These are phyloP conservation scores for Cruciata laevipes DNA, from an alignment of 257 asterid species.

Conservation along the genomic window DNA sequence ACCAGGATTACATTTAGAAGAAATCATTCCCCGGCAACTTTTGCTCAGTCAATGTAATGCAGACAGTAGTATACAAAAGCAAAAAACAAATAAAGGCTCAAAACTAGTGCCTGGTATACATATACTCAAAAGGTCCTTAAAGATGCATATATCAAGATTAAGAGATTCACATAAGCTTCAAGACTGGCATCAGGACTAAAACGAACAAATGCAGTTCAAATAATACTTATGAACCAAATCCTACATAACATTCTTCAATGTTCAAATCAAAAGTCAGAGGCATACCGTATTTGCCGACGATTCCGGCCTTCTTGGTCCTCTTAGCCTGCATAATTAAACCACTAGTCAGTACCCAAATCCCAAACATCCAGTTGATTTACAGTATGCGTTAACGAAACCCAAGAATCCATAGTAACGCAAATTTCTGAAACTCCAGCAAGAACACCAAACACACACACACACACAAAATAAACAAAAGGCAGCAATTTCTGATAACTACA, in stretches of 20 bases:
- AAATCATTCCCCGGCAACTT: too few relatives aligned
- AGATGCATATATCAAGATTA: background rate
- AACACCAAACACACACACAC: background rate
- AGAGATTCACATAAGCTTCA: too few relatives aligned
- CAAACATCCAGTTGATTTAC: too few relatives aligned
- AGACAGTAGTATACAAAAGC: too few relatives aligned
- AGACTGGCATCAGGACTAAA: too few relatives aligned
- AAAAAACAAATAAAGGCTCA: background rate
- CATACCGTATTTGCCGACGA: conserved; percentile 51
- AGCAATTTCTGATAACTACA: background rate
- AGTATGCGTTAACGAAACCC: background rate
- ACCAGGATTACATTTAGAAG: background rate
- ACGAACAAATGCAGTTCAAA: background rate
- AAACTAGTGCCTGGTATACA: background rate
- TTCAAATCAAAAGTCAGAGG: background rate
- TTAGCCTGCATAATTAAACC: conserved; percentile 33
- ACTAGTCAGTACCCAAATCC: background rate
- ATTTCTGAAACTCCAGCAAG: background rate
- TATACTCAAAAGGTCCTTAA: too few relatives aligned
- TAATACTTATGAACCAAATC: too few relatives aligned
- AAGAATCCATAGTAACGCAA: background rate
- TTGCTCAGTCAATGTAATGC: too few relatives aligned
- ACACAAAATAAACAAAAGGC: background rate
- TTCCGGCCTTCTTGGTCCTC: conserved; percentile 63
- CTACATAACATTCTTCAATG: too few relatives aligned